Conservation (phyloP, 495 filamentous ascomycete species). For the Venustampulla echinocandica region DNA sequence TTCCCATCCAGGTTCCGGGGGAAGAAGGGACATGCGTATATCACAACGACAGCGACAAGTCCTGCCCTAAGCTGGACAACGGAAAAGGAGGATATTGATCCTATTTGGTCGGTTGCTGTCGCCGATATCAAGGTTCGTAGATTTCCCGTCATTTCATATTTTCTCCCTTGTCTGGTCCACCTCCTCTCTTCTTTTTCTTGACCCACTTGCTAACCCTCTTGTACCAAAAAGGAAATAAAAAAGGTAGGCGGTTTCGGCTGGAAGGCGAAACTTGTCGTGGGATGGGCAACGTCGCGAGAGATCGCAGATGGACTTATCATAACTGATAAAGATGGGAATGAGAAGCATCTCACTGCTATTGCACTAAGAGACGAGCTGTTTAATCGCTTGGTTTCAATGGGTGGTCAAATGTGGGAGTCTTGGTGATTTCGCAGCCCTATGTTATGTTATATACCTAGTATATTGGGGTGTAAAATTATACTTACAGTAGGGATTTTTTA, state of each 20-base stretch:
- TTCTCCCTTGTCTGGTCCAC: too few species aligned
- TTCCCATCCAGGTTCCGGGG: slow-evolving; percentile 68
- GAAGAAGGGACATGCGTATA: slow-evolving; percentile 61
- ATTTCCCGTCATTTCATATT: too few species aligned
- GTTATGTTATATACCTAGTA: too few species aligned
- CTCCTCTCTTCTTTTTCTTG: too few species aligned
- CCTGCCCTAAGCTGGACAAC: slow-evolving; percentile 50
- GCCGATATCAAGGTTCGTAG: slow-evolving; percentile 31
- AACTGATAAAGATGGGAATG: slow-evolving; percentile 42
- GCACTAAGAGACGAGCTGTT: slow-evolving; percentile 73
- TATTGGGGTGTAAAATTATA: too few species aligned
- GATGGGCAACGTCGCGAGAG: slow-evolving; percentile 68
- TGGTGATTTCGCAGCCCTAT: too few species aligned
- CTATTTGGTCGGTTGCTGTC: slow-evolving; percentile 45
- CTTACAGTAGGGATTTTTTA: too few species aligned
- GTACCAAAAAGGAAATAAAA: slow-evolving; percentile 46
- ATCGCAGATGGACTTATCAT: slow-evolving; percentile 74
- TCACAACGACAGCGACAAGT: slow-evolving; percentile 51
- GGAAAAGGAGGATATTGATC: slow-evolving; percentile 43
- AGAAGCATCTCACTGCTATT: slow-evolving; percentile 61
- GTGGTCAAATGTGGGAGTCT: slow-evolving; percentile 80
- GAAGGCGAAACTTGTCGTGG: slow-evolving; percentile 82
- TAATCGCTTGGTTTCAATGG: slow-evolving; percentile 74
- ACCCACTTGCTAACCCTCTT: neutral
- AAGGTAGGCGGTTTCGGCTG: slow-evolving; percentile 82